phyloP scores from a whole-genome alignment of 2,329 filamentous ascomycete genomes.

The Cordyceps javanica region DNA sequence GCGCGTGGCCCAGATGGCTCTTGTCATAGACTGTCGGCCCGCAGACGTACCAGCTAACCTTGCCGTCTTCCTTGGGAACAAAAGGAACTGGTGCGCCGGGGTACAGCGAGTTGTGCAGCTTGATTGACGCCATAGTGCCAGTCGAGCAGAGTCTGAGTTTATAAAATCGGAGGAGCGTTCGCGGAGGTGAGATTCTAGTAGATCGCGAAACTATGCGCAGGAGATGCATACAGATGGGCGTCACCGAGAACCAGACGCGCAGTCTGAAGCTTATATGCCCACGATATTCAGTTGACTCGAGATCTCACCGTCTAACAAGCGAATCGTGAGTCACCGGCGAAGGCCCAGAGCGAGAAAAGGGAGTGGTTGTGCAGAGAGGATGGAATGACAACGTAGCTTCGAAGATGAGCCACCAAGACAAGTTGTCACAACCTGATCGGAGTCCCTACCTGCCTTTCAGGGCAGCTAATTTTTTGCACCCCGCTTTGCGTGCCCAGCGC shows the following conservation, averaged over 20 bases:
- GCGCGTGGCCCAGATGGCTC: slow-evolving; percentile 73
- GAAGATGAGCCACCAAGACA: slow-evolving; percentile 8
- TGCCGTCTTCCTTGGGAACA: slow-evolving; percentile 62
- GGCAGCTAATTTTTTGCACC: slow-evolving; percentile 11
- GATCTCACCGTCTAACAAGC: not conserved
- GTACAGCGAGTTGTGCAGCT: slow-evolving; percentile 73
- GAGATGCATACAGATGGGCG: slow-evolving; percentile 24
- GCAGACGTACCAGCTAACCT: slow-evolving; percentile 83
- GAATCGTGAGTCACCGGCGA: slow-evolving; percentile 12
- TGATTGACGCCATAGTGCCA: slow-evolving; percentile 50
- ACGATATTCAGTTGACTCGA: not conserved
- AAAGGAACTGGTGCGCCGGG: slow-evolving; percentile 68
- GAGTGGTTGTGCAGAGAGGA: not conserved
- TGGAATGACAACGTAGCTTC: slow-evolving; percentile 7
- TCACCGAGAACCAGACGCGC: not conserved
- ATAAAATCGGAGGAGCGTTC: slow-evolving; percentile 22
- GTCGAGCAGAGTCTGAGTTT: slow-evolving; percentile 30
- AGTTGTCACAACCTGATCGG: slow-evolving; percentile 7
- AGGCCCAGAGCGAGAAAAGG: not conserved
- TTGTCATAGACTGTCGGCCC: slow-evolving; percentile 83
- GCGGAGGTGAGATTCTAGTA: slow-evolving; percentile 23
- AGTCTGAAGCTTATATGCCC: not conserved
- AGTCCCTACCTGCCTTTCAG: not conserved
- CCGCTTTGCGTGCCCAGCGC: slow-evolving; percentile 9
- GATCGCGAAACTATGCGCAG: slow-evolving; percentile 25